phyloP scores from a whole-genome alignment of 495 filamentous ascomycete genomes.

The Hapsidospora chrysogenum region DNA sequence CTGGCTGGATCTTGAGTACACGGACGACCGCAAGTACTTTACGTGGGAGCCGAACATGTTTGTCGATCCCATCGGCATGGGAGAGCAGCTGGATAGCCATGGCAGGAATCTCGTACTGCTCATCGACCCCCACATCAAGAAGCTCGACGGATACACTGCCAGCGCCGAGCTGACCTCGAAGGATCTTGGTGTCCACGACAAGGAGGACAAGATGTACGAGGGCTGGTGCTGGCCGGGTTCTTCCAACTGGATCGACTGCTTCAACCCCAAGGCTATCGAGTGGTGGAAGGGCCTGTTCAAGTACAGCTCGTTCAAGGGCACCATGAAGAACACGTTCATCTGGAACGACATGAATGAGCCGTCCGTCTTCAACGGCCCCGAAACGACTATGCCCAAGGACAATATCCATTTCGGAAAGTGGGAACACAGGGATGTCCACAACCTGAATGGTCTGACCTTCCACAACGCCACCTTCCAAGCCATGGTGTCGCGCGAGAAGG shows the following conservation, averaged over 20 bases:
- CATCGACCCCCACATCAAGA: constrained; percentile 97
- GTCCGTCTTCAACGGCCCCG: constrained; percentile 94
- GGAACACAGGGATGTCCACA: constrained; percentile 96
- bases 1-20: constrained; percentile 96
- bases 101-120: constrained; percentile 86
- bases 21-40: constrained; percentile 92
- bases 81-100: constrained; percentile 63
- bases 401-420: constrained; percentile 81
- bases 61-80: constrained; percentile 71
- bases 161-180: constrained; percentile 70
- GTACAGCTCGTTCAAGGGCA: constrained; percentile 71
- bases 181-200: constrained; percentile 68
- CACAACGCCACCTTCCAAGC: constrained; percentile 84
- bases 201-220: constrained; percentile 76
- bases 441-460: constrained; percentile 84
- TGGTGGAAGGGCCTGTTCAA: constrained; percentile 88
- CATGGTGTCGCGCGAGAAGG: constrained; percentile 61
- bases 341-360: constrained; percentile 99
- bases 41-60: constrained; percentile 87
- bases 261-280: constrained; percentile 67
- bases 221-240: constrained; percentile 98
- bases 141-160: constrained; percentile 57
- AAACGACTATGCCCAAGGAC: constrained; percentile 96
- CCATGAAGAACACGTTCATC: constrained; percentile 69
- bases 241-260: constrained; percentile 88